Percentiles rank a stretch among this genome's conserved stretches.
phyloP scores from a whole-genome alignment of 2,329 filamentous ascomycete species.

The Cercospora sojina region DNA sequence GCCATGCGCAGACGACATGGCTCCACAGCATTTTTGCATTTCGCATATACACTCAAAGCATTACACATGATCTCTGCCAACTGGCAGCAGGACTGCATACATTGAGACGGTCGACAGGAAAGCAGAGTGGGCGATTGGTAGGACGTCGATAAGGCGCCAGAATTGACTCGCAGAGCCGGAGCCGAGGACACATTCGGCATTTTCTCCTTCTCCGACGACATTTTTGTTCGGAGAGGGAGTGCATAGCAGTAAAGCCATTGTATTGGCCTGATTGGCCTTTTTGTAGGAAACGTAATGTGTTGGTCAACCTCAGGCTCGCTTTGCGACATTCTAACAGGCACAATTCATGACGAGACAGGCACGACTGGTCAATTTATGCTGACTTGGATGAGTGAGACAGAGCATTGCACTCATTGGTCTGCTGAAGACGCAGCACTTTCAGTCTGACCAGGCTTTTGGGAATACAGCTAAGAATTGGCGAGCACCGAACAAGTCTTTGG shows the following conservation, averaged over 20 bases:
- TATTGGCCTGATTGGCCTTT: background rate
- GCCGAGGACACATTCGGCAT: background rate
- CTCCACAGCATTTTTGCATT: slow-evolving; percentile 1
- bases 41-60: background rate
- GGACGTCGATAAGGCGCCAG: background rate
- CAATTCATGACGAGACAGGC: background rate
- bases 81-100: slow-evolving; percentile 16
- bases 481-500: background rate
- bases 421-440: background rate
- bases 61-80: slow-evolving; percentile 7
- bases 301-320: background rate
- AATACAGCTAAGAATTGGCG: background rate
- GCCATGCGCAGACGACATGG: background rate
- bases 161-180: background rate
- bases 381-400: background rate
- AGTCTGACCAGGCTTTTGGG: background rate
- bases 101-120: slow-evolving; percentile 5
- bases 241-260: background rate
- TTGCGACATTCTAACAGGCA: background rate
- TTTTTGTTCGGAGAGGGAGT: background rate
- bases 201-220: background rate
- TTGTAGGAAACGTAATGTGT: slow-evolving; percentile 4
- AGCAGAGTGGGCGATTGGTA: background rate
- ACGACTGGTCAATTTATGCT: background rate
- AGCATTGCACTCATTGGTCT: background rate